Percentiles rank a stretch among this genome's conserved stretches.
Conservation (phyloP, 202 grass and related monocot genomes). For the Panicum hallii region DNA sequence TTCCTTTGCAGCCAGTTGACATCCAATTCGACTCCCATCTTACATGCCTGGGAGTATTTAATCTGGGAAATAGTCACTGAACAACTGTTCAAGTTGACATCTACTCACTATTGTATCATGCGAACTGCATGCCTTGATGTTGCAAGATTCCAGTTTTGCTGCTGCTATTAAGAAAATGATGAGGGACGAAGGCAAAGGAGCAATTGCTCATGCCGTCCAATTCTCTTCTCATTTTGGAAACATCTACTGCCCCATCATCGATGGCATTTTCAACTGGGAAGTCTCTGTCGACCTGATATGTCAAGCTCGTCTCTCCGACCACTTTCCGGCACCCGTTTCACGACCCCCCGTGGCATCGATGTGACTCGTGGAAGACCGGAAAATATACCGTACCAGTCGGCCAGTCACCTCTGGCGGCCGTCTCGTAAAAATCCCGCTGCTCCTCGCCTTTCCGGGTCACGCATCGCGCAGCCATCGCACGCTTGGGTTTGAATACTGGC, state of each 20-base stretch:
- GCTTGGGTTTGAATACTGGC: background rate
- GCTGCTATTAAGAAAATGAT: background rate
- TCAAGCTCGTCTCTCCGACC: background rate
- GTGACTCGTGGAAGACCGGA: slow-evolving; percentile 12
- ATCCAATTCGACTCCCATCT: background rate
- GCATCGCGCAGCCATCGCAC: background rate
- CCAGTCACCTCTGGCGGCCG: background rate
- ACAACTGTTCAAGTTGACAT: background rate
- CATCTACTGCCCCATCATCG: background rate
- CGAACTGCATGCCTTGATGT: background rate
- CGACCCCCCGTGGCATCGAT: background rate
- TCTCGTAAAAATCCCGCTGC: background rate
- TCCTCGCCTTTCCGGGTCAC: background rate
- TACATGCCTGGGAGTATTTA: background rate
- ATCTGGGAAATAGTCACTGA: background rate
- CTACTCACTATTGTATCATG: background rate
- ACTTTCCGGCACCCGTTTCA: slow-evolving; percentile 10
- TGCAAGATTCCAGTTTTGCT: slow-evolving; percentile 1
- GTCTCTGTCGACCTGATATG: slow-evolving; percentile 1
- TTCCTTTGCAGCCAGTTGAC: slow-evolving; percentile 2
- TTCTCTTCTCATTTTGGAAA: background rate
- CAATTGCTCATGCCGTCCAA: slow-evolving; percentile 18
- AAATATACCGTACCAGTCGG: background rate
- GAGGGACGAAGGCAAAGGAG: slow-evolving; percentile 27
- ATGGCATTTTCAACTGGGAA: background rate